Conservation (phyloP, 2,329 filamentous ascomycete genomes). For the Orbilia blumenaviensis region DNA sequence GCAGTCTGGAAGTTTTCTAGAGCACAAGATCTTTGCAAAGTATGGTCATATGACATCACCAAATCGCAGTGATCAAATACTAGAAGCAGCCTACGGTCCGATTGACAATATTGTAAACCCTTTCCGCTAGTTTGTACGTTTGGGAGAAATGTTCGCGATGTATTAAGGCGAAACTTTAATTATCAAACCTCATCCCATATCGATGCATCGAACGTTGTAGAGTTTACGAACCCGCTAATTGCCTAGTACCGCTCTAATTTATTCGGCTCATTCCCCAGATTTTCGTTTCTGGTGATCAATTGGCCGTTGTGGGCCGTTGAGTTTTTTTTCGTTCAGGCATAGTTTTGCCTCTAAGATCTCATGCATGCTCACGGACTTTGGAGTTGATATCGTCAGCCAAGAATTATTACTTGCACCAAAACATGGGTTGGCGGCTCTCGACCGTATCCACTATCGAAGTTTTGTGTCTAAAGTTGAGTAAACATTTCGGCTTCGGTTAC, state of each 20-base stretch:
- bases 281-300: conserved; percentile 4
- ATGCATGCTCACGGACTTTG: conserved; percentile 1
- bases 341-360: conserved; percentile 10
- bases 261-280: conserved; percentile 12
- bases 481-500: not conserved
- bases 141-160: not conserved
- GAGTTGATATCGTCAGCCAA: conserved; percentile 14
- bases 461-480: not conserved
- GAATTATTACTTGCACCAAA: not conserved
- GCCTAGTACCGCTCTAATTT: not conserved
- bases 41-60: no score
- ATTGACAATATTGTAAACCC: not conserved
- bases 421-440: not conserved
- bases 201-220: not conserved
- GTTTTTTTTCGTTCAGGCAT: not conserved
- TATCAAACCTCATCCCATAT: not conserved
- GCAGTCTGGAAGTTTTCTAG: no score
- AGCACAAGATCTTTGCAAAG: no score
- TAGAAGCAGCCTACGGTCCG: no score
- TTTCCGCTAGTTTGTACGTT: not conserved
- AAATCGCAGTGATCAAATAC: no score
- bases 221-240: not conserved
- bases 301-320: not conserved
- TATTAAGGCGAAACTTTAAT: not conserved
- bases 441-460: not conserved